A percentile compares a stretch with the other conserved stretches of the same genome.
These are phyloP conservation scores for Puccinia hordei DNA, from an alignment of 1,284 basidiomycete species.

Conservation along the genomic window DNA sequence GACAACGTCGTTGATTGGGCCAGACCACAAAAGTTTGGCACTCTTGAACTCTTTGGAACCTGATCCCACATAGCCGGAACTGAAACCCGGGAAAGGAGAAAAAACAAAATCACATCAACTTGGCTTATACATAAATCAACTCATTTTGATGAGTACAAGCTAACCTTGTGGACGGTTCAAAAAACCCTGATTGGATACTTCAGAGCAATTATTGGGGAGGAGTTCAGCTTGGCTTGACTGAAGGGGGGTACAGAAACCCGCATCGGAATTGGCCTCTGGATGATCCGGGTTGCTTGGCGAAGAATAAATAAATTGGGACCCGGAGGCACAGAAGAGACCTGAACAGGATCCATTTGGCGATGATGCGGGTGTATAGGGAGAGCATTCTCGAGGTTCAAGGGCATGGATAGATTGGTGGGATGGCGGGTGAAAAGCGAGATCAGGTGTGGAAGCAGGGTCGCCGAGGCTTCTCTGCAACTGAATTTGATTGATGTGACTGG, in stretches of 20 bases:
- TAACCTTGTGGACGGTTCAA: neutral
- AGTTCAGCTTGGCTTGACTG: neutral
- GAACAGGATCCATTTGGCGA: conserved; percentile 16
- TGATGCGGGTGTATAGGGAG: neutral
- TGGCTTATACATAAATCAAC: neutral
- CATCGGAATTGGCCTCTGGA: conserved; percentile 5
- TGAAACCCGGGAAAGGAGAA: neutral
- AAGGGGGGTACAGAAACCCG: neutral
- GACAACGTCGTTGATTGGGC: neutral
- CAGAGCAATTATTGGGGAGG: neutral
- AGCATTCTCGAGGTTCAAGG: neutral
- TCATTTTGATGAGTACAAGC: neutral
- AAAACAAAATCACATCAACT: neutral
- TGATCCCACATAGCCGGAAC: neutral
- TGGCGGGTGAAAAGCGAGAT: neutral
- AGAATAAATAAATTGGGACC: neutral
- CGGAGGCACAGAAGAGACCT: neutral
- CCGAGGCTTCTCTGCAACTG: neutral
- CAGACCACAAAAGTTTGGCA: neutral
- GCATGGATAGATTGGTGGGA: neutral
- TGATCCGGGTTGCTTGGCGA: neutral
- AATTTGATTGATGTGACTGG: neutral
- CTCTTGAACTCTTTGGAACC: neutral
- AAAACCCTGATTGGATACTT: neutral
- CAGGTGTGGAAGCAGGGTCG: neutral